These are phyloP conservation scores for Tricharina praecox DNA, from an alignment of 495 filamentous ascomycete genomes.

Conservation along the genomic window DNA sequence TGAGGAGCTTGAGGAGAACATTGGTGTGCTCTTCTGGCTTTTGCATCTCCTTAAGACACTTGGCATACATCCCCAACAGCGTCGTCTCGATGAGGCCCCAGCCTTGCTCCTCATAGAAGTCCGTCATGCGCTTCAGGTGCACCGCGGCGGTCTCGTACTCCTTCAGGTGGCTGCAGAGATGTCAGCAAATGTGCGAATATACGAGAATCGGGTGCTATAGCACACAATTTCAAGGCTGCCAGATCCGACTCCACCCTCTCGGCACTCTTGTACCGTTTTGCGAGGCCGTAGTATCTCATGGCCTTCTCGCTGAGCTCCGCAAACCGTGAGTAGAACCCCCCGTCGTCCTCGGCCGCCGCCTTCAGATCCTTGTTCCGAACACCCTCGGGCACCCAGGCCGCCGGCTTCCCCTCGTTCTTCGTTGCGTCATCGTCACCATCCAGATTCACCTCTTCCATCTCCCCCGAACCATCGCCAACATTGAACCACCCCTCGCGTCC, in stretches of 20 bases:
- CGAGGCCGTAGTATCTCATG: conserved; percentile 8
- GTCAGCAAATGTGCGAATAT: conserved; percentile 4
- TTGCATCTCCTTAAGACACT: conserved; percentile 61
- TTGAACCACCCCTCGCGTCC: conserved; percentile 49
- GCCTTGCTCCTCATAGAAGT: conserved; percentile 61
- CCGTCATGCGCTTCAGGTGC: conserved; percentile 65
- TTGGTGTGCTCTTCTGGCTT: conserved; percentile 65
- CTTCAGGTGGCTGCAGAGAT: conserved; percentile 34
- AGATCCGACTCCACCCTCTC: conserved; percentile 70
- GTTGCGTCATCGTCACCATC: conserved; percentile 19
- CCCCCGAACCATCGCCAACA: conserved; percentile 32
- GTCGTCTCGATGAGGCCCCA: conserved; percentile 68
- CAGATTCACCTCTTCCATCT: conserved; percentile 43
- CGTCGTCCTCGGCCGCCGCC: conserved; percentile 8
- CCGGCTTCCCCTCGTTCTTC: conserved; percentile 10
- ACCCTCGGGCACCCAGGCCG: conserved; percentile 27
- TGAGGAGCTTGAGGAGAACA: conserved; percentile 54
- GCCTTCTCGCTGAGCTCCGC: conserved; percentile 13
- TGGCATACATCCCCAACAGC: conserved; percentile 71
- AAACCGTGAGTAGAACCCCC: conserved; percentile 1
- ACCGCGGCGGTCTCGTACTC: conserved; percentile 59
- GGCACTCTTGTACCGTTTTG: conserved; percentile 30
- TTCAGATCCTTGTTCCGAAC: conserved; percentile 10
- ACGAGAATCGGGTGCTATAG: neutral
- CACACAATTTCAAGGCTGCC: conserved; percentile 62